Evolutionary conservation across 306 rosid genomes (phyloP).

Genomic region (Inga oerstediana): DNA sequence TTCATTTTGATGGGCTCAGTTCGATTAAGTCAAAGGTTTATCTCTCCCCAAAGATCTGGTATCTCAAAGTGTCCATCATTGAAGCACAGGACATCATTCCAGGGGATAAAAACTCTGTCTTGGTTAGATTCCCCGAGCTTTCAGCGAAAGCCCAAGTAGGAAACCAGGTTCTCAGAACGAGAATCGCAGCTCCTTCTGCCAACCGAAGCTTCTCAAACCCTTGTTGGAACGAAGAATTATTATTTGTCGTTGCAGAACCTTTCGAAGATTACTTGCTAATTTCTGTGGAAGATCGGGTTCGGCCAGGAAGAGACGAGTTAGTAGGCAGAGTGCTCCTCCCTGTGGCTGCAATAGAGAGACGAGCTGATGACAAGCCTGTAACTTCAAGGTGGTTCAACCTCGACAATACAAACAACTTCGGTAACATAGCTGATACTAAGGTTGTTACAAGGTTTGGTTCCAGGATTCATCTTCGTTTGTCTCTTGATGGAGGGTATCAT

Average conservation of each 20-base stretch:
- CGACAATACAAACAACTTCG: slow-evolving; percentile 38
- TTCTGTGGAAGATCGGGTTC: slow-evolving; percentile 54
- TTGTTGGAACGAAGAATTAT: slow-evolving; percentile 59
- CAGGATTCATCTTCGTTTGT: slow-evolving; percentile 54
- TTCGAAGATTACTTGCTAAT: slow-evolving; percentile 58
- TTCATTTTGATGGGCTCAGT: slow-evolving; percentile 58
- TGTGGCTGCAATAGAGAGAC: slow-evolving; percentile 43
- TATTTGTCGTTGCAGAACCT: slow-evolving; percentile 69
- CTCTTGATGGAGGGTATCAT: slow-evolving; percentile 72
- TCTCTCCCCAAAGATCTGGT: slow-evolving; percentile 69
- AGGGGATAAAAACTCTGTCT: slow-evolving; percentile 46
- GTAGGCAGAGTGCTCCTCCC: slow-evolving; percentile 54
- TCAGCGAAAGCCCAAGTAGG: slow-evolving; percentile 55
- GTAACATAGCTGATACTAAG: slow-evolving; percentile 41
- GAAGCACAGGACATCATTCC: slow-evolving; percentile 67
- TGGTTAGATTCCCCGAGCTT: slow-evolving; percentile 61
- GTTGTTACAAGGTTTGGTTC: slow-evolving; percentile 56
- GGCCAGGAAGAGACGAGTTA: slow-evolving; percentile 51
- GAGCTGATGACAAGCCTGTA: slow-evolving; percentile 54
- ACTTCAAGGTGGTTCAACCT: slow-evolving; percentile 66
- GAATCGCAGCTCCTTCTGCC: slow-evolving; percentile 43
- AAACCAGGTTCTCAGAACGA: slow-evolving; percentile 56
- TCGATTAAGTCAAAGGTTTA: slow-evolving; percentile 75
- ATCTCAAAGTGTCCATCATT: slow-evolving; percentile 47
- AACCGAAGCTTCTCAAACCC: slow-evolving; percentile 61